These are phyloP conservation scores for Pichia sp. DNA, from an alignment of 1,139 yeast genomes.

Conservation along the genomic window DNA sequence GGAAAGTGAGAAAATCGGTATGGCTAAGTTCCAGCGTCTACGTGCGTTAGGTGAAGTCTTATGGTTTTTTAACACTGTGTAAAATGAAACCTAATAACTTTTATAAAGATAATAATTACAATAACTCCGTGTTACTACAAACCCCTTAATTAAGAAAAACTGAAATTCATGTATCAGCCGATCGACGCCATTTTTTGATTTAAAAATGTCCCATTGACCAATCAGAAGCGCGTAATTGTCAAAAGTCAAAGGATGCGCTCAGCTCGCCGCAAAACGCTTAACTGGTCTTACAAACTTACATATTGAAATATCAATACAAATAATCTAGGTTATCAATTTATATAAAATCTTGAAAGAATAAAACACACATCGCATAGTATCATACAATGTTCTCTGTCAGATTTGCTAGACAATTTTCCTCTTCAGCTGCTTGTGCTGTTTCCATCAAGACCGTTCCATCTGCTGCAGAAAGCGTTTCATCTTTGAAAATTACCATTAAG, in stretches of 20 bases:
- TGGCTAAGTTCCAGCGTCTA: conserved; percentile 51
- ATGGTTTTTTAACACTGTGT: conserved; percentile 28
- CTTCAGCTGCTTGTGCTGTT: conserved; percentile 26
- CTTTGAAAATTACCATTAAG: conserved; percentile 64
- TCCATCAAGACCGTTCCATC: conserved; percentile 36
- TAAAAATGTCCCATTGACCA: neutral
- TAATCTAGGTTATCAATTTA: neutral
- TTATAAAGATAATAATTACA: neutral
- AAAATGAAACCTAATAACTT: neutral
- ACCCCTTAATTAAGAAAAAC: neutral
- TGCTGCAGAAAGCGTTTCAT: conserved; percentile 45
- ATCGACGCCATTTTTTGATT: neutral
- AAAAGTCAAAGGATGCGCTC: neutral
- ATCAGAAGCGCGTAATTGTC: conserved; percentile 8
- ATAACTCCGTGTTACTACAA: neutral
- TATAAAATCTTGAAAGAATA: neutral
- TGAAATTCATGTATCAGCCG: neutral
- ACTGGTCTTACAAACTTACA: no score
- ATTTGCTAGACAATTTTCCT: conserved; percentile 17
- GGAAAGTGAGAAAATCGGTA: conserved; percentile 46
- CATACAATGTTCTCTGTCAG: conserved; percentile 13
- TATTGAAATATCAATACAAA: no score
- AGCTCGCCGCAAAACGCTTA: neutral
- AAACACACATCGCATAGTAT: neutral
- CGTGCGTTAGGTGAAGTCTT: conserved; percentile 49